Conservation (phyloP, 2,329 filamentous ascomycete genomes). For the Ophiostoma populinum region DNA sequence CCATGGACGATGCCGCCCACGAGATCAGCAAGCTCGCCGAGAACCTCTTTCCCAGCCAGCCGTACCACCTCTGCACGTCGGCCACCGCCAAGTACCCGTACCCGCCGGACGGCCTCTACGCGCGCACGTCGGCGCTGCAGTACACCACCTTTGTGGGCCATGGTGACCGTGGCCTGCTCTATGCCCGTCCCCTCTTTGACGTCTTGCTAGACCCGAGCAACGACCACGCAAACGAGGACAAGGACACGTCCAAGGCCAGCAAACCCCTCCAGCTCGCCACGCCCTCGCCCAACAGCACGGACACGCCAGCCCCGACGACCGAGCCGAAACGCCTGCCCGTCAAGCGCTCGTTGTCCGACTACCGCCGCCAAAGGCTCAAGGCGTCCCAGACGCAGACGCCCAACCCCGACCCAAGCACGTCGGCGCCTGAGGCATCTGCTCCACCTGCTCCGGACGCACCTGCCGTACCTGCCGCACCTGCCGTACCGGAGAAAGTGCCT, state of each 20-base stretch:
- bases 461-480: too few relatives aligned
- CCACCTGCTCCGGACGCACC: too few relatives aligned
- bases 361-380: too few relatives aligned
- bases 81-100: conserved; percentile 29
- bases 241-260: conserved; percentile 3
- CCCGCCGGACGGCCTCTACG: conserved; percentile 25
- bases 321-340: too few relatives aligned
- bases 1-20: conserved; percentile 14
- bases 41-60: conserved; percentile 12
- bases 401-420: too few relatives aligned
- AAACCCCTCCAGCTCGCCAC: too few relatives aligned
- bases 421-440: too few relatives aligned
- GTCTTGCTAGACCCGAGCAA: conserved; percentile 31
- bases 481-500: too few relatives aligned
- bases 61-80: conserved; percentile 33
- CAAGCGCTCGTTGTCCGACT: too few relatives aligned
- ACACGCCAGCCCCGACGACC: too few relatives aligned
- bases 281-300: too few relatives aligned
- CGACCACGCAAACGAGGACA: conserved; percentile 7
- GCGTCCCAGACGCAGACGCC: too few relatives aligned
- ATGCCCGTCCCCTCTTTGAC: conserved; percentile 39
- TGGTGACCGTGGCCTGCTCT: conserved; percentile 38
- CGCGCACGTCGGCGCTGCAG: conserved; percentile 29
- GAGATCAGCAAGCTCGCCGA: conserved; percentile 13
- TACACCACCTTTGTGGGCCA: conserved; percentile 41